phyloP scores from a whole-genome alignment of 2,329 filamentous ascomycete species.

The Aspergillus viridinutans region DNA sequence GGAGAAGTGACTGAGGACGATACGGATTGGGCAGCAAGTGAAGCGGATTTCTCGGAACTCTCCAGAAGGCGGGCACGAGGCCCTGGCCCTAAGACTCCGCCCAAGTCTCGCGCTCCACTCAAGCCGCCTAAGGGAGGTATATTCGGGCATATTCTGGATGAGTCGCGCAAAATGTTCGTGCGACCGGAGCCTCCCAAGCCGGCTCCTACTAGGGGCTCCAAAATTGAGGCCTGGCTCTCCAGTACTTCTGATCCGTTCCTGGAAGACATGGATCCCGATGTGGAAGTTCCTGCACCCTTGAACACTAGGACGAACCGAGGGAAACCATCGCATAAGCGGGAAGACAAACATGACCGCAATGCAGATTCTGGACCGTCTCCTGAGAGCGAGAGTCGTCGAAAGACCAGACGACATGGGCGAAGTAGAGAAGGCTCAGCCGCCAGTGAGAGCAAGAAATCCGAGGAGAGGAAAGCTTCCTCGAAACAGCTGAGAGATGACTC shows the following conservation, averaged over 20 bases:
- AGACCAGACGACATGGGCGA: constrained; percentile 19
- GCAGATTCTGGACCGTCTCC: constrained; percentile 21
- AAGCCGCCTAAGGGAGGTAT: constrained; percentile 40
- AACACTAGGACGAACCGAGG: constrained; percentile 39
- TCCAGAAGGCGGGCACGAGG: constrained; percentile 34
- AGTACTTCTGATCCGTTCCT: constrained; percentile 54
- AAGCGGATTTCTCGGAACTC: constrained; percentile 37
- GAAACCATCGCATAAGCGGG: constrained; percentile 23
- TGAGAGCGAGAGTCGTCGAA: constrained; percentile 24
- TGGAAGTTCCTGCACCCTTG: constrained; percentile 39
- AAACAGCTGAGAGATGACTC: constrained; percentile 6
- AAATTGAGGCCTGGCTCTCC: constrained; percentile 61
- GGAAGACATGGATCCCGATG: constrained; percentile 35
- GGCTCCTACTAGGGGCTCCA: constrained; percentile 43
- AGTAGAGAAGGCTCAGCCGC: constrained; percentile 15
- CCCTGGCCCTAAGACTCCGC: constrained; percentile 9
- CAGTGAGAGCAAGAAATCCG: constrained; percentile 12
- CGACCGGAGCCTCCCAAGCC: constrained; percentile 38
- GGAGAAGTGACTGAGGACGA: constrained; percentile 28
- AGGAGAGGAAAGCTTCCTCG: constrained; percentile 6
- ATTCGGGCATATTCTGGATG: constrained; percentile 42
- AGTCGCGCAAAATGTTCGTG: constrained; percentile 44
- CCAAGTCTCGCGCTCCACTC: constrained; percentile 15
- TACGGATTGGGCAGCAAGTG: constrained; percentile 35
- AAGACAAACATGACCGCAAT: constrained; percentile 15